Evolutionary conservation across 2,329 filamentous ascomycete genomes (phyloP).

Genomic region (Colletotrichum simmondsii): DNA sequence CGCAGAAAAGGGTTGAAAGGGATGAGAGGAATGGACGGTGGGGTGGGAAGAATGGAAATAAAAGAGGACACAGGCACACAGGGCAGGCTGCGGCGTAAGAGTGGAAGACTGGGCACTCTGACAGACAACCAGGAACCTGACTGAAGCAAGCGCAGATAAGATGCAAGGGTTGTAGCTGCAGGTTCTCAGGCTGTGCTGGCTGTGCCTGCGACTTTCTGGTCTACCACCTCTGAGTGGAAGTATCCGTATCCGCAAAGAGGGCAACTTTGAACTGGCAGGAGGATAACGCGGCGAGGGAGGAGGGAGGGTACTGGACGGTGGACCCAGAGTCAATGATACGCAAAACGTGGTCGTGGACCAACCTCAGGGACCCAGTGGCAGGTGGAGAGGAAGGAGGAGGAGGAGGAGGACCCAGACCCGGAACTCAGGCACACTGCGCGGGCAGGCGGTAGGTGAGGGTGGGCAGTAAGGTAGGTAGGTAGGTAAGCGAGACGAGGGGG

Average conservation of each 20-base stretch:
- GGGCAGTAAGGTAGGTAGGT: no score
- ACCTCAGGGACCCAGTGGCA: not conserved
- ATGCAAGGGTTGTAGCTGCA: conserved; percentile 1
- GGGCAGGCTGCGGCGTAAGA: no score
- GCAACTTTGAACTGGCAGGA: not conserved
- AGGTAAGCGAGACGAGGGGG: not conserved
- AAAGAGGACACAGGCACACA: conserved; percentile 10
- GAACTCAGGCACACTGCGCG: not conserved
- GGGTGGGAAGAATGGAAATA: conserved; percentile 27
- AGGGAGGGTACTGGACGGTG: not conserved
- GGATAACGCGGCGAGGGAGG: not conserved
- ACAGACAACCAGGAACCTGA: not conserved
- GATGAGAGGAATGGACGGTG: conserved; percentile 18
- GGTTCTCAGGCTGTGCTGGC: not conserved
- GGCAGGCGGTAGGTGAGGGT: not conserved
- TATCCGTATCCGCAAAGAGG: no score
- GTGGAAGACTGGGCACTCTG: not conserved
- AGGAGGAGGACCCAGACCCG: not conserved
- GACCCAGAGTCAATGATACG: conserved; percentile 20
- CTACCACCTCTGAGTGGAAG: not conserved
- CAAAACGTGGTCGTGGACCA: conserved; percentile 23
- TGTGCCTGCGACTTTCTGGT: not conserved
- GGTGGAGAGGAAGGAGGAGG: no score
- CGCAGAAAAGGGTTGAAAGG: conserved; percentile 18
- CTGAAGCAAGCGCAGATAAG: not conserved